Conservation (phyloP, 2,329 filamentous ascomycete genomes). For the Alternaria rosae region DNA sequence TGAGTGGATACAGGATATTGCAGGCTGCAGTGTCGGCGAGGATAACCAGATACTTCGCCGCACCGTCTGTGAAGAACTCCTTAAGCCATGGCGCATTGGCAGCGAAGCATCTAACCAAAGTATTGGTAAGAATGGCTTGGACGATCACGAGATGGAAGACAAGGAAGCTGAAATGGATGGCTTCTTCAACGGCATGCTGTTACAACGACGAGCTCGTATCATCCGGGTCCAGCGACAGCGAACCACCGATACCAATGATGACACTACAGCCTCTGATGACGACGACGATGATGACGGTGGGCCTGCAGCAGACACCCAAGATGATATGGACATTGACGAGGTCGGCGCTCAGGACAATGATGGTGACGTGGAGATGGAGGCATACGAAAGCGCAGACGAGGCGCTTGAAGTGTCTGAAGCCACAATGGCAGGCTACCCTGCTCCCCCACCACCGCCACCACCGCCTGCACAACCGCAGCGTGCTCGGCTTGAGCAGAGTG, state of each 20-base stretch:
- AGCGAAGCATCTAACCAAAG: constrained; percentile 81
- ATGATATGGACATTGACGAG: constrained; percentile 59
- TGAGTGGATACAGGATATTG: constrained; percentile 93
- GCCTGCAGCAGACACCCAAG: constrained; percentile 44
- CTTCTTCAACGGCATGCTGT: constrained; percentile 37
- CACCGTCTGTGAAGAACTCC: constrained; percentile 88
- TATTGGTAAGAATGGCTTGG: constrained; percentile 79
- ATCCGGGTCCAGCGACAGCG: constrained; percentile 35
- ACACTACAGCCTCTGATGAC: constrained; percentile 53
- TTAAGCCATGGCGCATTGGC: constrained; percentile 85
- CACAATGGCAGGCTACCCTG: constrained; percentile 77
- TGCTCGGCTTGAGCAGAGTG: constrained; percentile 64
- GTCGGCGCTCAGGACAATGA: constrained; percentile 56
- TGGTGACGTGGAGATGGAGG: constrained; percentile 60
- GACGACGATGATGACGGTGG: constrained; percentile 59
- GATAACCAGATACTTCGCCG: constrained; percentile 81
- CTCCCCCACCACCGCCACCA: constrained; percentile 52
- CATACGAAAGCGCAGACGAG: constrained; percentile 62
- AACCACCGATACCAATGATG: constrained; percentile 53
- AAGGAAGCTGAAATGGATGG: constrained; percentile 48
- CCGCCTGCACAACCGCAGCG: constrained; percentile 27
- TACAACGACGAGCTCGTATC: constrained; percentile 37
- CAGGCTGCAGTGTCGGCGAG: constrained; percentile 82
- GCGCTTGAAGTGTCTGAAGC: constrained; percentile 78
- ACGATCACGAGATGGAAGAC: constrained; percentile 78